Conservation (phyloP, 306 rosid genomes). For the Prunus mongolica region DNA sequence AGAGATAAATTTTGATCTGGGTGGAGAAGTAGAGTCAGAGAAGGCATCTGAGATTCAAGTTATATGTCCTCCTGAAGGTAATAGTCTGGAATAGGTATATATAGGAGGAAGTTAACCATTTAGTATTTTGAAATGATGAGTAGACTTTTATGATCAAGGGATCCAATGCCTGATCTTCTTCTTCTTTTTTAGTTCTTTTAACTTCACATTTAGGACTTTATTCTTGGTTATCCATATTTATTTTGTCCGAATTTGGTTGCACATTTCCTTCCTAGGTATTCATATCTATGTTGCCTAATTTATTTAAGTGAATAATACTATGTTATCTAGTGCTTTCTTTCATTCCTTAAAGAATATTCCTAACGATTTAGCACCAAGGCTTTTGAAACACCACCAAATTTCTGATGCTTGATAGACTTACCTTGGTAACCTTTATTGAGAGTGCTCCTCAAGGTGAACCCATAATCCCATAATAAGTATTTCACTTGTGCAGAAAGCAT, state of each 20-base stretch:
- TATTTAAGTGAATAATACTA: background rate
- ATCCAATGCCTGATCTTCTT: background rate
- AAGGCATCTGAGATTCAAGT: constrained; percentile 36
- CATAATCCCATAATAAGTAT: background rate
- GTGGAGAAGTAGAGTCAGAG: constrained; percentile 34
- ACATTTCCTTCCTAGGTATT: background rate
- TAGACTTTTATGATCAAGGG: background rate
- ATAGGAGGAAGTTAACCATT: background rate
- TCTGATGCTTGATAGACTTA: background rate
- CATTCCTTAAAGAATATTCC: background rate
- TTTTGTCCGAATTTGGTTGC: background rate
- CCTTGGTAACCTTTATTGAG: background rate
- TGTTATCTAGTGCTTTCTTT: background rate
- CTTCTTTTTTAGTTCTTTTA: background rate
- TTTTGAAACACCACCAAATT: background rate
- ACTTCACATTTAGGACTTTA: background rate
- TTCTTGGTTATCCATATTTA: background rate
- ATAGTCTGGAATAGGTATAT: background rate
- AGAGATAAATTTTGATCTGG: constrained; percentile 28
- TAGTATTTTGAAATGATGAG: background rate
- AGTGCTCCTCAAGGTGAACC: background rate
- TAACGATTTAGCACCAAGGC: background rate
- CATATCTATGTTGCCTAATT: background rate
- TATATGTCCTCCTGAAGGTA: constrained; percentile 48
- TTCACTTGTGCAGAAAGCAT: background rate